phyloP scores from a whole-genome alignment of 768 basidiomycete species.

The Lactarius indigo region DNA sequence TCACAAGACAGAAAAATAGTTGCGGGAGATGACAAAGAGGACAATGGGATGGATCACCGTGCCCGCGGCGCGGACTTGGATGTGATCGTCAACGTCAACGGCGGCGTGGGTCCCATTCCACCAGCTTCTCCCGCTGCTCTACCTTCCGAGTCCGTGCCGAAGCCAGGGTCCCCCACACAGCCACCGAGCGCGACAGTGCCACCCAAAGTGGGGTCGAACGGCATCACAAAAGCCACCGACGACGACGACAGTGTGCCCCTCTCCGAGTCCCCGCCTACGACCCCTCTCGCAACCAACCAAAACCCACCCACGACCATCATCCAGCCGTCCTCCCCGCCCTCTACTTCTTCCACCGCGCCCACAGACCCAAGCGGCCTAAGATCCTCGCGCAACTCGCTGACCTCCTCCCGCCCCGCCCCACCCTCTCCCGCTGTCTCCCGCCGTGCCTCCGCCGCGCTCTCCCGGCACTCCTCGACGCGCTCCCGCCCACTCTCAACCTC shows the following conservation, averaged over 20 bases:
- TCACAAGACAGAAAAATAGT: neutral
- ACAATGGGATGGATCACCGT: neutral
- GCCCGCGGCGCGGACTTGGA: neutral
- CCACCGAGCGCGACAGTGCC: neutral
- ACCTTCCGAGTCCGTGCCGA: neutral
- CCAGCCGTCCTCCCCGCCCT: neutral
- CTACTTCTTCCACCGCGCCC: neutral
- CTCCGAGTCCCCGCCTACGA: constrained; percentile 8
- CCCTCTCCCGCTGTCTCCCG: constrained; percentile 55
- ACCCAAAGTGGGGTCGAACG: neutral
- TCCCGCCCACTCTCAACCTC: constrained; percentile 39
- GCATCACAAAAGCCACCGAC: neutral
- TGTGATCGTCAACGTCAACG: neutral
- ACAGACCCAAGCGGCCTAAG: constrained; percentile 26
- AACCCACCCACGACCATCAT: constrained; percentile 1
- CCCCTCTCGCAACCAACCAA: constrained; percentile 14
- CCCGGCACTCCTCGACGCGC: constrained; percentile 37
- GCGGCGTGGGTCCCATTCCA: neutral
- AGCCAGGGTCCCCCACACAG: neutral
- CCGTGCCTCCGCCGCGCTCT: constrained; percentile 37
- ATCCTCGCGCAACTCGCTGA: constrained; percentile 37
- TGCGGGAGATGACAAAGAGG: neutral
- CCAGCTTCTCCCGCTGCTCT: neutral
- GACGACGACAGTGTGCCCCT: neutral
- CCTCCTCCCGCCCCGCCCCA: constrained; percentile 56